Evolutionary conservation across 805 yeast genomes (phyloP).

Genomic region (Metschnikowia peoriensis): DNA sequence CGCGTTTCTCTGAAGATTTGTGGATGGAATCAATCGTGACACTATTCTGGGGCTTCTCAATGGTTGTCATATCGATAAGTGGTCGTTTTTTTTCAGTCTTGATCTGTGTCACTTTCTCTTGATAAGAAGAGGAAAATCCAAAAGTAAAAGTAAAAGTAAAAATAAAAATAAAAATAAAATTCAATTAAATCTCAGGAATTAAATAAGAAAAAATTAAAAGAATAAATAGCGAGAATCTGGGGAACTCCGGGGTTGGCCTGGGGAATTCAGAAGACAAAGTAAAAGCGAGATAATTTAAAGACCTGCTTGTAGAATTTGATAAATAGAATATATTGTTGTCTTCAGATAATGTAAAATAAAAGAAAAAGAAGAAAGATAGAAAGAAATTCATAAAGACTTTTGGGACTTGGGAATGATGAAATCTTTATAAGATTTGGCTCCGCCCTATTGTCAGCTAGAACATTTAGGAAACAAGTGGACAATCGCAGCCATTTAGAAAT

Average conservation of each 20-base stretch:
- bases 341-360: no score
- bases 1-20: background rate
- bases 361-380: no score
- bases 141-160: no score
- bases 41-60: background rate
- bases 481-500: constrained; percentile 9
- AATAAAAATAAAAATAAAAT: no score
- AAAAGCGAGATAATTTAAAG: background rate
- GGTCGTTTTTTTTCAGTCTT: background rate
- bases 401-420: background rate
- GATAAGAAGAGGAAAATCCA: no score
- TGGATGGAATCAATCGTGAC: background rate
- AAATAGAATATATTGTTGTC: no score
- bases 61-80: background rate
- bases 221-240: no score
- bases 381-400: background rate
- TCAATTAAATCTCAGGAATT: no score
- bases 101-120: background rate
- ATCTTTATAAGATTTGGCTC: constrained; percentile 4
- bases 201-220: no score
- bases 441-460: constrained; percentile 1
- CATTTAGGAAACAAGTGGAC: background rate
- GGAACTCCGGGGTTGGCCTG: background rate
- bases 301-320: background rate
- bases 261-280: background rate